Evolutionary conservation across 177 flowering plant species (phyloP), one percentile per base, ranked within the genome.

Genomic region (Vitis hybrid): DNA sequence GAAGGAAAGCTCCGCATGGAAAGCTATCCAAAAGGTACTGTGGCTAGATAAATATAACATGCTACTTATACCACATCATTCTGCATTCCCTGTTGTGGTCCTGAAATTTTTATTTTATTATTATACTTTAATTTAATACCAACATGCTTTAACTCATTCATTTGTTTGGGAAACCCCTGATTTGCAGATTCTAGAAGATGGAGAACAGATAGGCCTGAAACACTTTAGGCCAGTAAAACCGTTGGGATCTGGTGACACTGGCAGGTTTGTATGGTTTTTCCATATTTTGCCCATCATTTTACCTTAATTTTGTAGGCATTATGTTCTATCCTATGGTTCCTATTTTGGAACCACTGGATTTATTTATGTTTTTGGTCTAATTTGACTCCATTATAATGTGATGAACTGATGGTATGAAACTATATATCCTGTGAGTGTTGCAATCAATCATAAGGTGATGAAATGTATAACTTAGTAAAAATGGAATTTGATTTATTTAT

Each of bases 161-260:
- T 52, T 61, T 59, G 8, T 34, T 64, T 57, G 13, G 66, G 29
- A 51, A 31, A 60, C 50, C 4, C 71, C 26, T 61, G 49, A 61
- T 64, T 70, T 73, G 61, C 90, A 95, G 98, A 78, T 93, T 72
- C 67, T 80, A 20, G 87, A 85, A 3, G 72, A 85, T 74, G 99
- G 98, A 68, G 99, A 93, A 72, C 82, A 80, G 73, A 78, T 95
- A 65, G 90, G 93, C 52, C 76, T 95, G 71, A 83, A 90, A 65
- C 98, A 95, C 82, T 95, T 95, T 69, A 84, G 76, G 82, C 99
- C 99, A 6, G 74, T 95, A 29, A 95, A 88, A 73, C 90, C 99
- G 1, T 76, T 95, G 74, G 99, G 99, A 66, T 87, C 94, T 68
- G 98, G 99, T 18, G 99, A 95, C 79, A 95, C 99, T 18, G 99